Evolutionary conservation across 169 alveolate species (phyloP).

Genomic region (Plasmodium vinckei): DNA sequence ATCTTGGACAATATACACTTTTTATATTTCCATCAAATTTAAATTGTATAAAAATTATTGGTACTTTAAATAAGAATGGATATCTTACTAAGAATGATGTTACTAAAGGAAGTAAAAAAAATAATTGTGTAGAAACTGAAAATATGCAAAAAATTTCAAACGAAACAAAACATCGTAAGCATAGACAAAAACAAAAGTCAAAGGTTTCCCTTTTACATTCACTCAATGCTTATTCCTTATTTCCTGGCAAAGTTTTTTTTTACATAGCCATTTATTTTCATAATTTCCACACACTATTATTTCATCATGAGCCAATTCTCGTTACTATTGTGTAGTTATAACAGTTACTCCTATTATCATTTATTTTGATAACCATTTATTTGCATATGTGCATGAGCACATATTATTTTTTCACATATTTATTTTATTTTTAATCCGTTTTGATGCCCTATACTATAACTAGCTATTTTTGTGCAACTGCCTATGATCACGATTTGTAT

Average conservation of each 20-base stretch:
- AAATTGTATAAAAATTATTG: slow-evolving; percentile 57
- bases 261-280: slow-evolving; percentile 66
- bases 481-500: no score
- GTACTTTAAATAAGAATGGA: slow-evolving; percentile 46
- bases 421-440: no score
- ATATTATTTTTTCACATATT: no score
- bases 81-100: neutral
- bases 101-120: no score
- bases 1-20: slow-evolving; percentile 59
- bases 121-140: neutral
- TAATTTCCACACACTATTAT: slow-evolving; percentile 24
- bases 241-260: slow-evolving; percentile 67
- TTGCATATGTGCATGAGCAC: no score
- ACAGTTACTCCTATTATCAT: no score
- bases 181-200: neutral
- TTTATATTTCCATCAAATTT: slow-evolving; percentile 64
- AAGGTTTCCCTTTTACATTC: slow-evolving; percentile 49
- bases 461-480: no score
- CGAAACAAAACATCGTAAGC: neutral
- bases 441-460: no score
- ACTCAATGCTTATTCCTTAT: slow-evolving; percentile 48
- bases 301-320: slow-evolving; percentile 71
- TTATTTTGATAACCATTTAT: no score
- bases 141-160: neutral
- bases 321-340: slow-evolving; percentile 33